These are phyloP conservation scores for Arabis hirsuta DNA, from an alignment of 345 rosid species.

Conservation along the genomic window DNA sequence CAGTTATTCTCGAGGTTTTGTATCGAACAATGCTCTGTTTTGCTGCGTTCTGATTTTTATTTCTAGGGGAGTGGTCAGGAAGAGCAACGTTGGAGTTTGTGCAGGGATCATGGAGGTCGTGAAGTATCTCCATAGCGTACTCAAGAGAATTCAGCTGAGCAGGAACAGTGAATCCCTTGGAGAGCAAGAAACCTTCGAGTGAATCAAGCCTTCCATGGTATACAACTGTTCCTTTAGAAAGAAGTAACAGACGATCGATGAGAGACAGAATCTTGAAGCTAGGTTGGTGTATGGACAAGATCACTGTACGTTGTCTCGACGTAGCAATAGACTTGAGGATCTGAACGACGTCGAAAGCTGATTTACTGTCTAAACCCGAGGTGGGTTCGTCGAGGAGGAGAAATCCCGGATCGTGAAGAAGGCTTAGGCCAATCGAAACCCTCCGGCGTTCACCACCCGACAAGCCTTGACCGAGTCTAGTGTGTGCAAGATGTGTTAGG, in stretches of 20 bases:
- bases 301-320: slow-evolving; percentile 65
- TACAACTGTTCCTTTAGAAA: slow-evolving; percentile 73
- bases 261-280: slow-evolving; percentile 80
- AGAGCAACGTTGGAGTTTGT: slow-evolving; percentile 36
- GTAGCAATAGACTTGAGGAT: slow-evolving; percentile 64
- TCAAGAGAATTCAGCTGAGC: slow-evolving; percentile 93
- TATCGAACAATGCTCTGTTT: slow-evolving; percentile 44
- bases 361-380: slow-evolving; percentile 84
- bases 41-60: slow-evolving; percentile 13
- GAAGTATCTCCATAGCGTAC: slow-evolving; percentile 84
- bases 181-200: slow-evolving; percentile 57
- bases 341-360: slow-evolving; percentile 81
- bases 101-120: slow-evolving; percentile 50
- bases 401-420: slow-evolving; percentile 83
- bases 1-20: slow-evolving; percentile 64
- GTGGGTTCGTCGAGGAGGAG: slow-evolving; percentile 95
- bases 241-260: slow-evolving; percentile 65
- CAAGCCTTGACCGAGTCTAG: slow-evolving; percentile 59
- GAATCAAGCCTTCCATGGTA: slow-evolving; percentile 72
- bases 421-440: slow-evolving; percentile 81
- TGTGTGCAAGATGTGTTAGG: slow-evolving; percentile 60
- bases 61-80: slow-evolving; percentile 3
- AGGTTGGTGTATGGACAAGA: slow-evolving; percentile 94
- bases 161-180: slow-evolving; percentile 75
- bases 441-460: slow-evolving; percentile 89